Base-by-base conservation (phyloP, 2,329 filamentous ascomycete species). In the Cadophora sp. region DNA sequence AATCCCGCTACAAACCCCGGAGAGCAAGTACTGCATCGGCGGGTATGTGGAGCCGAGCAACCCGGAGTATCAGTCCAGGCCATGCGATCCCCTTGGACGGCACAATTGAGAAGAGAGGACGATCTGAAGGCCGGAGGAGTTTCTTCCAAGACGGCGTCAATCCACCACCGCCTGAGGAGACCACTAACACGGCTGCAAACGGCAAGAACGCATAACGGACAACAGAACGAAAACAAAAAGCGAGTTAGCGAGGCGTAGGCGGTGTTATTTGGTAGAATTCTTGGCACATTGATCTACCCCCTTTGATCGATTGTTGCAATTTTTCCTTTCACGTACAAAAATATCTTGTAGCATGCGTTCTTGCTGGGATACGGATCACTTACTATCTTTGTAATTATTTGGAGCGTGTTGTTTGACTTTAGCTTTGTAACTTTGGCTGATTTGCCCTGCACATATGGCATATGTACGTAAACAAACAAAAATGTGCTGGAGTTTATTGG, bases 141-240 rank as follows among this genome's bases (percentile, higher is more conserved):
- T 73, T 74, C 45, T 73, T 66, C 27, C 60, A 72, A 33, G 70
- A 73, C 16, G 70, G 70, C n/a, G 64, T 72, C 4, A 73, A 74
- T 56, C 63, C 69, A 20, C 50, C 64, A 24, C 70, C 71, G 7
- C 59, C 59, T 18, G 48, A 43, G 11, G 45, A 39, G 14, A 14
- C 20, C 1, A 7, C 55, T 22, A 39, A n/a, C 8, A 43, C 55
- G 14, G 36, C n/a, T 3, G 14, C 55, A 2, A 58, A 24, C 7
- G 18, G 4, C 4, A 58, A 58, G 55, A 41, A 24, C 36, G 55
- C 33, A 4, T 41, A 58, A 58, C 18, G 20, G 20, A 22, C 45
- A 43, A 43, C 43, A 45, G 6, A n/a, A n/a, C 43, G 20, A 9
- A 9, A 48, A 24, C 20, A 6, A 18, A 18, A 24, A 16, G 16